Evolutionary conservation across 805 yeast genomes (phyloP).

Genomic region (Saturnispora hagleri): DNA sequence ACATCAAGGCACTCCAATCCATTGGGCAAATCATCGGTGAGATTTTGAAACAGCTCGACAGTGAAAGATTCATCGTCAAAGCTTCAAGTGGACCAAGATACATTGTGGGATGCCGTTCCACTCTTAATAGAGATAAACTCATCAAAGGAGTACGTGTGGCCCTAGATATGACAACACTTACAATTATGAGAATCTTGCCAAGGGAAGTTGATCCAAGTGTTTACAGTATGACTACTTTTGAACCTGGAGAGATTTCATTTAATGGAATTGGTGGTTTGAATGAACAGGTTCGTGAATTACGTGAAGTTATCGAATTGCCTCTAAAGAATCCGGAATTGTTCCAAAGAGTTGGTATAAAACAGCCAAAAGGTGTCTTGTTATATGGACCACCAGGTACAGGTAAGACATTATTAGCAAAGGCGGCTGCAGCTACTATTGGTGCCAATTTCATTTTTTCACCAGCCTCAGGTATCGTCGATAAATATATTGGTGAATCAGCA

Average conservation of each 20-base stretch:
- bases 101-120: slow-evolving; percentile 93
- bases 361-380: slow-evolving; percentile 92
- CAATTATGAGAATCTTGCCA: slow-evolving; percentile 95
- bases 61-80: slow-evolving; percentile 89
- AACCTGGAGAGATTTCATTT: slow-evolving; percentile 95
- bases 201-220: slow-evolving; percentile 98
- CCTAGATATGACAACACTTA: slow-evolving; percentile 92
- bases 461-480: slow-evolving; percentile 94
- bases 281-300: slow-evolving; percentile 90
- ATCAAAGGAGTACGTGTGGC: slow-evolving; percentile 96
- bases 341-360: slow-evolving; percentile 91
- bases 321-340: slow-evolving; percentile 94
- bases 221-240: slow-evolving; percentile 95
- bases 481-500: slow-evolving; percentile 94
- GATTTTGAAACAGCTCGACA: slow-evolving; percentile 89
- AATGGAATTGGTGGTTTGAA: slow-evolving; percentile 93
- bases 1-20: slow-evolving; percentile 91
- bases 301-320: slow-evolving; percentile 97
- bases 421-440: slow-evolving; percentile 93
- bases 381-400: slow-evolving; percentile 99
- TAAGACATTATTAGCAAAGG: slow-evolving; percentile 94
- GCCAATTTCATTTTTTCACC: slow-evolving; percentile 94
- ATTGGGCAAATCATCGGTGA: slow-evolving; percentile 98
- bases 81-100: slow-evolving; percentile 97
- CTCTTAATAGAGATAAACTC: slow-evolving; percentile 72